Conservation (phyloP, 2,329 filamentous ascomycete species). For the Truncatella angustata region DNA sequence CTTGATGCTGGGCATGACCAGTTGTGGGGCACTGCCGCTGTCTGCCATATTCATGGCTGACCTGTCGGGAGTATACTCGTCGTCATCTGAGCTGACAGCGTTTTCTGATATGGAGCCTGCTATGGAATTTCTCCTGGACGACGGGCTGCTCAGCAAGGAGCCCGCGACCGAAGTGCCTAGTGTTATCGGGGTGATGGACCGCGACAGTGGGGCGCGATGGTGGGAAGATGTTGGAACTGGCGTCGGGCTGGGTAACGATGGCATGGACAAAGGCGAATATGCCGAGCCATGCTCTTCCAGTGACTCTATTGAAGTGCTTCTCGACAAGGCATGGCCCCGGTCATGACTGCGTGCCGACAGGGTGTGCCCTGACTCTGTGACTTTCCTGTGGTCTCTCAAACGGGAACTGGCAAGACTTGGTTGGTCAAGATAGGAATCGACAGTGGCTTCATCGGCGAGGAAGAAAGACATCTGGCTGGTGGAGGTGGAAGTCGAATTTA, state of each 20-base stretch:
- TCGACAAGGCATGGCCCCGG: constrained; percentile 18
- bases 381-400: constrained; percentile 31
- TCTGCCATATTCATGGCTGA: constrained; percentile 39
- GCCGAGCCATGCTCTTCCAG: constrained; percentile 17
- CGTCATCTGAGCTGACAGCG: constrained; percentile 44
- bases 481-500: constrained; percentile 27
- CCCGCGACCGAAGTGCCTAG: constrained; percentile 37
- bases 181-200: constrained; percentile 45
- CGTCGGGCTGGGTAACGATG: constrained; percentile 30
- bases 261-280: constrained; percentile 28
- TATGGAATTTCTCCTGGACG: constrained; percentile 52
- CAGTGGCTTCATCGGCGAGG: constrained; percentile 47
- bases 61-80: constrained; percentile 44
- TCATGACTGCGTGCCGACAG: constrained; percentile 19
- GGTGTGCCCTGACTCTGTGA: constrained; percentile 10
- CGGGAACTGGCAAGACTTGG: constrained; percentile 22
- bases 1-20: constrained; percentile 96
- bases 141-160: constrained; percentile 46
- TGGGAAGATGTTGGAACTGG: constrained; percentile 27
- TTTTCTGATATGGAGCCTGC: constrained; percentile 47
- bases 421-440: constrained; percentile 38
- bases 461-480: constrained; percentile 51
- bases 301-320: constrained; percentile 9
- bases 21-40: constrained; percentile 62
- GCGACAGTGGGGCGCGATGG: constrained; percentile 33